These are phyloP conservation scores for Candida glucosophila DNA, from an alignment of 1,139 yeast genomes.

Conservation along the genomic window DNA sequence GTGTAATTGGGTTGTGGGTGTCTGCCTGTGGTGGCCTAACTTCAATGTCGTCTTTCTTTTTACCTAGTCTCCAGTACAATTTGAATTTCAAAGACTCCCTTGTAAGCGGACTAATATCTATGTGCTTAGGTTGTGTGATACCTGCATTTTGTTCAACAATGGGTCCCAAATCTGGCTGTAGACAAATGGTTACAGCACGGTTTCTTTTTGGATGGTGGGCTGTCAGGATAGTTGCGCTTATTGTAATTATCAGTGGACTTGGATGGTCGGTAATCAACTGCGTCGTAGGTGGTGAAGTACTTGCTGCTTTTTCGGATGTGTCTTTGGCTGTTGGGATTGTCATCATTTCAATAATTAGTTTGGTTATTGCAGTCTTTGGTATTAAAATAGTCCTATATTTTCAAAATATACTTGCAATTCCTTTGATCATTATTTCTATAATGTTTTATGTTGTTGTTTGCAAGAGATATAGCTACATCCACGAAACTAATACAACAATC, in stretches of 20 bases:
- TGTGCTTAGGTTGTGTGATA: slow-evolving; percentile 27
- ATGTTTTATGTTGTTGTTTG: slow-evolving; percentile 17
- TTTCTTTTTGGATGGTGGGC: slow-evolving; percentile 34
- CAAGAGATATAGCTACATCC: slow-evolving; percentile 8
- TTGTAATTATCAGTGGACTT: slow-evolving; percentile 27
- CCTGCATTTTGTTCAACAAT: slow-evolving; percentile 32
- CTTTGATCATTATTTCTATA: slow-evolving; percentile 13
- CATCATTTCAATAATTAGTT: slow-evolving; percentile 19
- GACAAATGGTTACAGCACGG: slow-evolving; percentile 34
- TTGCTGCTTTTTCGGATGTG: slow-evolving; percentile 18
- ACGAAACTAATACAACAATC: slow-evolving; percentile 9
- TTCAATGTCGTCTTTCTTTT: slow-evolving; percentile 31
- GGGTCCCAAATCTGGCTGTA: slow-evolving; percentile 35
- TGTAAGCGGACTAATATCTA: slow-evolving; percentile 22
- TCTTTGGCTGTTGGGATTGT: slow-evolving; percentile 24
- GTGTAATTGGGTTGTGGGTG: slow-evolving; percentile 24
- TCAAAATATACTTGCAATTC: slow-evolving; percentile 15
- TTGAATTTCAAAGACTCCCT: slow-evolving; percentile 21
- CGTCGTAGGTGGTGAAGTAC: slow-evolving; percentile 30
- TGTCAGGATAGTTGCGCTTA: slow-evolving; percentile 23
- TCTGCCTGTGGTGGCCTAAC: slow-evolving; percentile 35
- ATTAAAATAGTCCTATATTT: slow-evolving; percentile 16
- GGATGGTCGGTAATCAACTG: slow-evolving; percentile 37
- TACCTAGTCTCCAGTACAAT: slow-evolving; percentile 23
- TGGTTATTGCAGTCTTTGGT: slow-evolving; percentile 27